Evolutionary conservation across 257 asterid genomes (phyloP), one percentile per base, ranked within the genome.

Genomic region (Pogostemon cablin): DNA sequence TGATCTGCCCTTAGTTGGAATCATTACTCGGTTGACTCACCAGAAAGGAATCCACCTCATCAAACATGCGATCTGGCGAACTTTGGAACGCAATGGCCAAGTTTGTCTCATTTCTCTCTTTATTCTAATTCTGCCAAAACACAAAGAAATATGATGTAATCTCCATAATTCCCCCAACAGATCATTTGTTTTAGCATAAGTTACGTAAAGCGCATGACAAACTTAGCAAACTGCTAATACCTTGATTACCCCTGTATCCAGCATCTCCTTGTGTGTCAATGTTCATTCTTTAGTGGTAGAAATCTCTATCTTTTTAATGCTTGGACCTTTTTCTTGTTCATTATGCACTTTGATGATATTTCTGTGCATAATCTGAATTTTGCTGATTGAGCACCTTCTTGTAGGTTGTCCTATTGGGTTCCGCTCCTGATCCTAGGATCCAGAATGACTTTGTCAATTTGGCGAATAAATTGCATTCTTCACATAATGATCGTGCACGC

Each of bases 1-100:
- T 34, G 95, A 95, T 81, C 48, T 83, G 55, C 98, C 99, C 72
- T 55, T 91, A 81, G 87, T 95, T 67, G 99, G 99, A 70, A 91
- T 95, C 62, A 86, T 95, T 69, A 83, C 92, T 71, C 97, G 99
- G 75, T 86, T 95, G 83, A 95, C 99, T 69, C 99, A 88, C 81
- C 99, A 95, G 80, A 95, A 95, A 80, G 99, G 99, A 78, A 91
- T 95, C 81, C 95, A 88, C 84, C 96, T 95, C 69, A 95, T 95
- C 77, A 95, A 95, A 78, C 98, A 91, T 79, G 98, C 99, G 73
- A 90, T 95, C 72, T 84, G 87, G 95, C 95, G 90, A 76, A 88
- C 97, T 62, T 72, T 95, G 74, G 97, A 90, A 72, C 97, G 98
- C 41, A 69, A 72, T 75, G 97, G 98, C 83, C 99, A 95, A 89